A percentile compares a stretch with the other conserved stretches of the same genome.
These are phyloP conservation scores for Sequoiadendron giganteum DNA, from an alignment of 75 land plant genomes.

Conservation along the genomic window DNA sequence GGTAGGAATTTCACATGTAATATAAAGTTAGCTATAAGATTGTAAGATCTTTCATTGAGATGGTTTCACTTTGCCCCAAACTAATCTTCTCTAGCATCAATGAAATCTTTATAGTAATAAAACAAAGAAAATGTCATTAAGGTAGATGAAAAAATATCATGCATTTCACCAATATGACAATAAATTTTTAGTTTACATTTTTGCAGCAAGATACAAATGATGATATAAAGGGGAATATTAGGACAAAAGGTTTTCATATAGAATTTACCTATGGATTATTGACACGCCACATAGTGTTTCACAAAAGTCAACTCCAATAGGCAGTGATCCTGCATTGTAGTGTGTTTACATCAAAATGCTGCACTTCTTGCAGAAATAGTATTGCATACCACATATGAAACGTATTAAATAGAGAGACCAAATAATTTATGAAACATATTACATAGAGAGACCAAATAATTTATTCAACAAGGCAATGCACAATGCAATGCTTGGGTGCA, in stretches of 20 bases:
- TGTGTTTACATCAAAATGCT: background rate
- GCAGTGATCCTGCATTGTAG: slow-evolving; percentile 52
- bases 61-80: background rate
- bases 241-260: background rate
- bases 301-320: slow-evolving; percentile 91
- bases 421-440: too few species aligned
- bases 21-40: background rate
- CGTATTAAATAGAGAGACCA: too few species aligned
- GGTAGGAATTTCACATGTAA: background rate
- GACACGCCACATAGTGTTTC: slow-evolving; percentile 88
- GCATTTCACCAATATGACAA: background rate
- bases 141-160: too few species aligned
- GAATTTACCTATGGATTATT: slow-evolving; percentile 69
- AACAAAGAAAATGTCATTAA: too few species aligned
- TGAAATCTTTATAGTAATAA: too few species aligned
- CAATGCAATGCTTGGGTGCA: background rate
- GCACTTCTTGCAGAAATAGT: background rate
- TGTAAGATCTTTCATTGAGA: background rate
- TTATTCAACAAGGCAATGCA: background rate
- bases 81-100: too few species aligned
- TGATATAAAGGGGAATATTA: background rate
- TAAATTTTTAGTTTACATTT: background rate
- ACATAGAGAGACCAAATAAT: background rate
- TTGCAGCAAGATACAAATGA: background rate
- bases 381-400: background rate